These are phyloP conservation scores for Pythium sukuiense DNA, from an alignment of 352 stramenopile genomes.

Conservation along the genomic window DNA sequence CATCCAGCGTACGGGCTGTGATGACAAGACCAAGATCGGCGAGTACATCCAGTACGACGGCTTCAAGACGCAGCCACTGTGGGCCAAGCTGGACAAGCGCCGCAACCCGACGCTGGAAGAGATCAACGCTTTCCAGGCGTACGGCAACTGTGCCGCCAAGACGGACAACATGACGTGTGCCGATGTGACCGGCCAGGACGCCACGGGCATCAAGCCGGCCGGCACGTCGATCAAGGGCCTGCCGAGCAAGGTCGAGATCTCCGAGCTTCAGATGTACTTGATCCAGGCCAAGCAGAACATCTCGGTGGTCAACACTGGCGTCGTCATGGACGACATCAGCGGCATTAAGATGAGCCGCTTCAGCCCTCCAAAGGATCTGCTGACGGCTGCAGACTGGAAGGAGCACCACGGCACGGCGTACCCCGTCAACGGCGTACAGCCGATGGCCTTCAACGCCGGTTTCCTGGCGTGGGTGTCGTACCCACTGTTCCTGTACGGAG, in stretches of 20 bases:
- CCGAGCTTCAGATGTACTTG: slow-evolving; percentile 46
- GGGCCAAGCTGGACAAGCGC: slow-evolving; percentile 47
- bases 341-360: slow-evolving; percentile 57
- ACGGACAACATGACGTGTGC: slow-evolving; percentile 59
- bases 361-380: slow-evolving; percentile 37
- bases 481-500: slow-evolving; percentile 63
- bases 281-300: slow-evolving; percentile 52
- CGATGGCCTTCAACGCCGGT: slow-evolving; percentile 60
- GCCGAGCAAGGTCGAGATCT: slow-evolving; percentile 32
- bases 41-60: slow-evolving; percentile 72
- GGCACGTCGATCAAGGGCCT: slow-evolving; percentile 55
- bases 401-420: slow-evolving; percentile 39
- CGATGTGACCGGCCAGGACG: slow-evolving; percentile 50
- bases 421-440: slow-evolving; percentile 67
- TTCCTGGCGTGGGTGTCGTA: slow-evolving; percentile 76
- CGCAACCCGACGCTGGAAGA: slow-evolving; percentile 65
- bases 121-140: slow-evolving; percentile 49
- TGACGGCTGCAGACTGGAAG: slow-evolving; percentile 36
- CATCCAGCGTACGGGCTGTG: slow-evolving; percentile 66
- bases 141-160: slow-evolving; percentile 54
- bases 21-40: slow-evolving; percentile 55
- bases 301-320: slow-evolving; percentile 40
- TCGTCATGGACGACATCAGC: slow-evolving; percentile 39
- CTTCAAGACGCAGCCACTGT: slow-evolving; percentile 42
- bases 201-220: slow-evolving; percentile 36